Percentiles rank a stretch among this genome's conserved stretches.
These are phyloP conservation scores for Coniferiporia weirii DNA, from an alignment of 1,284 basidiomycete species.

Conservation along the genomic window DNA sequence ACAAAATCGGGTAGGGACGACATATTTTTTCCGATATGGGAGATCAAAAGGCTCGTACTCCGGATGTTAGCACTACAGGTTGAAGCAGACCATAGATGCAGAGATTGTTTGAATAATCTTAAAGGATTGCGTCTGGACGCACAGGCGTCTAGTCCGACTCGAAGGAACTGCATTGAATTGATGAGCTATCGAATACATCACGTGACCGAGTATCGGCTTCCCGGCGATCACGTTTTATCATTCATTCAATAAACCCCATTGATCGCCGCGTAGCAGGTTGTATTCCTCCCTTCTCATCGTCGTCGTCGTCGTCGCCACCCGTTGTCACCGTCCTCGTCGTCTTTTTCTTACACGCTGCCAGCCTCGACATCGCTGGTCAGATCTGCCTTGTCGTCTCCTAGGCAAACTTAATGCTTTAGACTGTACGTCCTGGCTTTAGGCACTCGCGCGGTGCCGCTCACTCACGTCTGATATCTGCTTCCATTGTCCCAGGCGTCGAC, in stretches of 20 bases:
- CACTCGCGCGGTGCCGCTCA: background rate
- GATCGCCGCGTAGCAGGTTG: background rate
- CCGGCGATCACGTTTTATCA: background rate
- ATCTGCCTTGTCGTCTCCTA: background rate
- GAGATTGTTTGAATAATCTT: too few relatives aligned
- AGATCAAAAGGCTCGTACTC: too few relatives aligned
- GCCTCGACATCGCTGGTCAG: background rate
- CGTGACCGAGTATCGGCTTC: background rate
- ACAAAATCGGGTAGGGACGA: too few relatives aligned
- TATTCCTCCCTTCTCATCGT: background rate
- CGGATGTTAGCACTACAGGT: too few relatives aligned
- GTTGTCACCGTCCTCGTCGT: background rate
- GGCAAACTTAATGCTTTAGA: background rate
- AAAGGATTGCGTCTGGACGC: too few relatives aligned
- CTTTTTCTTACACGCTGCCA: background rate
- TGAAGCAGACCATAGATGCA: too few relatives aligned
- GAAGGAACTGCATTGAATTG: too few relatives aligned
- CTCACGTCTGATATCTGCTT: background rate
- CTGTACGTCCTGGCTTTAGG: background rate
- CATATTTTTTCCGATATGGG: too few relatives aligned
- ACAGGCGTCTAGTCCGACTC: too few relatives aligned
- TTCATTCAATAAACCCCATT: background rate
- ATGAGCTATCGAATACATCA: too few relatives aligned
- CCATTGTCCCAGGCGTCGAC: background rate
- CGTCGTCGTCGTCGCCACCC: background rate